A percentile compares a stretch with the other conserved stretches of the same genome.
phyloP scores from a whole-genome alignment of 768 basidiomycete species.

The Leccinum subgranulosum region DNA sequence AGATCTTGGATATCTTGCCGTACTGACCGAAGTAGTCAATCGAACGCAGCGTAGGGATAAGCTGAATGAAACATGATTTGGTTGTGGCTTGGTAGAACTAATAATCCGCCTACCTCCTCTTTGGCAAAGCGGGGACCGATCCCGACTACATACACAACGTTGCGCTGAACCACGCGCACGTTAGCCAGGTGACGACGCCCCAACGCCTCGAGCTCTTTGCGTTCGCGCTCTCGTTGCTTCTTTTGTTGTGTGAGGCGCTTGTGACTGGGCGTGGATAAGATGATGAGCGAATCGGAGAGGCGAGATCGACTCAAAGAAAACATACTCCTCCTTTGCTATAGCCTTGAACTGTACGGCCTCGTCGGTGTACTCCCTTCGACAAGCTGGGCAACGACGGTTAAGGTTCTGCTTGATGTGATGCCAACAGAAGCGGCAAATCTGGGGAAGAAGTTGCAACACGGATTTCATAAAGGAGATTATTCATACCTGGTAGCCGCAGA shows the following conservation, averaged over 20 bases:
- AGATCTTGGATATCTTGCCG: slow-evolving; percentile 94
- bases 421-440: slow-evolving; percentile 99
- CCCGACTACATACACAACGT: slow-evolving; percentile 94
- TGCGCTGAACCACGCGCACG: slow-evolving; percentile 94
- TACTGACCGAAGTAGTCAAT: slow-evolving; percentile 98
- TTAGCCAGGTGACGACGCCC: slow-evolving; percentile 86
- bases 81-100: neutral
- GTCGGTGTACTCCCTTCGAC: slow-evolving; percentile 88
- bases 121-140: slow-evolving; percentile 92
- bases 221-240: slow-evolving; percentile 90
- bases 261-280: slow-evolving; percentile 51
- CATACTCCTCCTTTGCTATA: slow-evolving; percentile 93
- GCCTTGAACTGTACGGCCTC: slow-evolving; percentile 94
- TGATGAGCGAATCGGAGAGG: slow-evolving; percentile 13
- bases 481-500: slow-evolving; percentile 93
- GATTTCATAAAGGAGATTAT: slow-evolving; percentile 16
- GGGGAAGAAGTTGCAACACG: slow-evolving; percentile 10
- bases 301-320: slow-evolving; percentile 14
- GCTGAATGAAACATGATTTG: slow-evolving; percentile 39
- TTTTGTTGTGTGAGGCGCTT: slow-evolving; percentile 95
- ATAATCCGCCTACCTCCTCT: slow-evolving; percentile 72
- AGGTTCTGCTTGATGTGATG: slow-evolving; percentile 97
- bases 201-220: slow-evolving; percentile 88
- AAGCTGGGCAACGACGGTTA: slow-evolving; percentile 95
- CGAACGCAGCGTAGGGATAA: slow-evolving; percentile 88